A percentile compares a stretch with the other conserved stretches of the same genome.
Evolutionary conservation across 1,284 basidiomycete genomes (phyloP).

Genomic region (Apiotrichum akiyoshidainum): DNA sequence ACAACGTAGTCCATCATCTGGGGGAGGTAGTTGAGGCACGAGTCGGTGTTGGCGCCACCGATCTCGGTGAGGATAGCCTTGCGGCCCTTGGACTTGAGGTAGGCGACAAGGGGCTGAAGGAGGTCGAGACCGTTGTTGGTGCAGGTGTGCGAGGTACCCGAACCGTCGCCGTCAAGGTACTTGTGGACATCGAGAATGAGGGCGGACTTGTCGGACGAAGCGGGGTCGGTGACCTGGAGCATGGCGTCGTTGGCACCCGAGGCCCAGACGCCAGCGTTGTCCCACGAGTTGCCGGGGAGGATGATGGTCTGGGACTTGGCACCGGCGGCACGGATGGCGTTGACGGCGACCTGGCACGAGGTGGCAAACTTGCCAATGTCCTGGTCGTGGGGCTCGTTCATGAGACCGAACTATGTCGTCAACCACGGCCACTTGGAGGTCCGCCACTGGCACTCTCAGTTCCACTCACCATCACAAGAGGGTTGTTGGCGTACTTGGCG

Average conservation of each 20-base stretch:
- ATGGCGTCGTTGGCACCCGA: conserved; percentile 48
- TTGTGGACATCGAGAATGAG: conserved; percentile 64
- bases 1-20: conserved; percentile 56
- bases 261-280: conserved; percentile 32
- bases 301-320: conserved; percentile 43
- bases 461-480: conserved; percentile 51
- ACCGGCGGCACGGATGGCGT: conserved; percentile 47
- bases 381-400: conserved; percentile 28
- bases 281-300: conserved; percentile 44
- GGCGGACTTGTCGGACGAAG: conserved; percentile 52
- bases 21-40: conserved; percentile 39
- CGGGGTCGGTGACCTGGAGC: conserved; percentile 60
- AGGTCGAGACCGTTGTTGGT: conserved; percentile 56
- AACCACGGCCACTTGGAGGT: no score
- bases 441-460: no score
- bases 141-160: conserved; percentile 57
- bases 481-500: conserved; percentile 55
- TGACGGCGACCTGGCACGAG: conserved; percentile 43
- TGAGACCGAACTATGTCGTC: conserved; percentile 37
- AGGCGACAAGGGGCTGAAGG: conserved; percentile 54
- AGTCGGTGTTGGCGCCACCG: conserved; percentile 56
- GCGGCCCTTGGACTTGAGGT: conserved; percentile 56
- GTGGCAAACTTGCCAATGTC: conserved; percentile 35
- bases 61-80: conserved; percentile 61
- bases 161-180: conserved; percentile 62